phyloP scores from a whole-genome alignment of 2,329 filamentous ascomycete genomes.

The Ambrosiella xylebori region DNA sequence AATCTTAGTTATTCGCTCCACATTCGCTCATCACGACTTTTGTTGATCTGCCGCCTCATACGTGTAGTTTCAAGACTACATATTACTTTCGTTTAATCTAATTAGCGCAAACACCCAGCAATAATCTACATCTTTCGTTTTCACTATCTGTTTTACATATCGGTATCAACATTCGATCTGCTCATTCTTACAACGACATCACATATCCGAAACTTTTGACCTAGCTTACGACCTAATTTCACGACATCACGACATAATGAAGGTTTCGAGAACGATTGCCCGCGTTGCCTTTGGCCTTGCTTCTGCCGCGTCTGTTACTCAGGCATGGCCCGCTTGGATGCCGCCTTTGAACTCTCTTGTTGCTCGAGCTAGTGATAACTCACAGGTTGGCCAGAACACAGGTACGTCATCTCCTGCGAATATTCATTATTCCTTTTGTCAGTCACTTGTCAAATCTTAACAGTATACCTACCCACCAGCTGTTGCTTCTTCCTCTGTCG shows the following conservation, averaged over 20 bases:
- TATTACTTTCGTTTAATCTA: not conserved
- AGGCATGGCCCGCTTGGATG: constrained; percentile 40
- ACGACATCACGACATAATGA: constrained; percentile 24
- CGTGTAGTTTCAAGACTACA: not conserved
- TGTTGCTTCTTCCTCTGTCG: constrained; percentile 8
- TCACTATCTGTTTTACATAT: too few species aligned
- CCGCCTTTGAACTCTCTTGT: constrained; percentile 32
- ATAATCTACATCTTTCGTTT: too few species aligned
- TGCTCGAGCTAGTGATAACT: constrained; percentile 28
- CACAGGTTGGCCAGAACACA: constrained; percentile 14
- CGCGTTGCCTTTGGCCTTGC: constrained; percentile 33
- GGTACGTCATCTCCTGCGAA: constrained; percentile 9
- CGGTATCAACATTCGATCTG: not conserved
- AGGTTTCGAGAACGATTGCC: constrained; percentile 28
- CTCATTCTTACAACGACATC: too few species aligned
- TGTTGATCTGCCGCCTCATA: not conserved
- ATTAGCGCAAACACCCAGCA: not conserved
- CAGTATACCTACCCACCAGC: not conserved
- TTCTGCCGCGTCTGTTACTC: constrained; percentile 32
- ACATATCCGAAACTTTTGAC: too few species aligned
- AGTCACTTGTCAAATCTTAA: not conserved
- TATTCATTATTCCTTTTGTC: not conserved
- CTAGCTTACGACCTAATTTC: not conserved
- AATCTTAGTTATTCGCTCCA: too few species aligned
- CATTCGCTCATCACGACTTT: not conserved